A percentile compares a stretch with the other conserved stretches of the same genome.
Evolutionary conservation across 169 alveolate genomes (phyloP).

Genomic region (Eimeria praecox): DNA sequence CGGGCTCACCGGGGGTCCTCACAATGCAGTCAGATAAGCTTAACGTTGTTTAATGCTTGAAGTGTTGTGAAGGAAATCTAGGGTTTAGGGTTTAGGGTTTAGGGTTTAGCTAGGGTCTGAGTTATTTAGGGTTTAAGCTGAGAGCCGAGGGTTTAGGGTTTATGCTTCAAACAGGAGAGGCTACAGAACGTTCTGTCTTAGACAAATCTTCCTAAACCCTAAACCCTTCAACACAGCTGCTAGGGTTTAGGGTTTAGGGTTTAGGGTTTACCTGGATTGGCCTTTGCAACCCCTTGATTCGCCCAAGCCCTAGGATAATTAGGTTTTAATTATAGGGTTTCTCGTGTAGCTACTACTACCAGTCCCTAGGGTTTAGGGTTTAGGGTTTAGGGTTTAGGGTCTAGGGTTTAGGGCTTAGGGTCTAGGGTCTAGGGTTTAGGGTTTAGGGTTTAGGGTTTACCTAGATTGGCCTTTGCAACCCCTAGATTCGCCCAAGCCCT

Average conservation of each 20-base stretch:
- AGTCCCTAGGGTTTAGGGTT: not conserved
- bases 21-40: too few species aligned
- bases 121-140: too few species aligned
- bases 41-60: too few species aligned
- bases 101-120: too few species aligned
- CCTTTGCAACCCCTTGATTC: constrained; percentile 91
- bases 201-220: not conserved
- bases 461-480: constrained; percentile 89
- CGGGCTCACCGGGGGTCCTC: too few species aligned
- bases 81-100: too few species aligned
- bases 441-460: constrained; percentile 53
- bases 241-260: not conserved
- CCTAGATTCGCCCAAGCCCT: constrained; percentile 94
- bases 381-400: not conserved
- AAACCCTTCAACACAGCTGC: not conserved
- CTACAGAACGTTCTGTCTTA: too few species aligned
- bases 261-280: constrained; percentile 83
- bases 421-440: not conserved
- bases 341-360: too few species aligned
- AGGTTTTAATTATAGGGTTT: constrained; percentile 91
- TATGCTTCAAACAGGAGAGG: too few species aligned
- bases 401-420: not conserved
- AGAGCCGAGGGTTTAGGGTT: too few species aligned
- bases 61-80: too few species aligned
- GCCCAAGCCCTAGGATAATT: constrained; percentile 93